Conservation (phyloP, 352 stramenopile genomes). For the Phytophthora capsici region DNA sequence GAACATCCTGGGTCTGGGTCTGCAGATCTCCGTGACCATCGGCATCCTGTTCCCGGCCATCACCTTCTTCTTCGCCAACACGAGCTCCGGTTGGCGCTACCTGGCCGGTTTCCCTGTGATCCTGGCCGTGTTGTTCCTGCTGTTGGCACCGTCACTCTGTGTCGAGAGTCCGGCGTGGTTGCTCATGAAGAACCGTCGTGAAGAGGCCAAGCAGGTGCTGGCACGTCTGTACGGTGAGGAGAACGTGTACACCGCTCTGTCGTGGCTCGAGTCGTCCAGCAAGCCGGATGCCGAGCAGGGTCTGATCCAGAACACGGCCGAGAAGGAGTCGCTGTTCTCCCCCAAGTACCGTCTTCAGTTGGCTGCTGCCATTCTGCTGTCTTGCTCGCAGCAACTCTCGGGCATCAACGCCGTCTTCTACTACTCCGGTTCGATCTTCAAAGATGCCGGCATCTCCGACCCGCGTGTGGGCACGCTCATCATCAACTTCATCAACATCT, state of each 20-base stretch:
- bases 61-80: conserved; percentile 25
- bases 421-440: conserved; percentile 22
- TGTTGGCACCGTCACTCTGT: conserved; percentile 43
- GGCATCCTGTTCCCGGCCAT: conserved; percentile 29
- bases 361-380: conserved; percentile 42
- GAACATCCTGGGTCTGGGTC: conserved; percentile 34
- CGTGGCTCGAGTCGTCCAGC: conserved; percentile 25
- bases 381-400: conserved; percentile 50
- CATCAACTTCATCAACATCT: conserved; percentile 30
- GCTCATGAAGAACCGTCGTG: conserved; percentile 6
- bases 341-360: conserved; percentile 44
- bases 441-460: conserved; percentile 22
- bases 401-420: conserved; percentile 50
- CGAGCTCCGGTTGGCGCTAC: conserved; percentile 16
- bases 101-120: conserved; percentile 41
- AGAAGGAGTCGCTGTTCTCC: conserved; percentile 32
- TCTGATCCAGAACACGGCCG: conserved; percentile 5
- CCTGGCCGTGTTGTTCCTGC: conserved; percentile 40
- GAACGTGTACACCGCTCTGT: conserved; percentile 33
- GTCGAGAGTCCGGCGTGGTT: conserved; percentile 48
- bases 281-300: conserved; percentile 26
- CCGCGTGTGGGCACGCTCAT: conserved; percentile 17
- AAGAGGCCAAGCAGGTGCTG: conserved; percentile 24
- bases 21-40: conserved; percentile 33
- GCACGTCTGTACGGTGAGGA: conserved; percentile 32